Percentiles rank a stretch among this genome's conserved stretches.
Evolutionary conservation across 2,329 filamentous ascomycete genomes (phyloP).

Genomic region (Pleomassaria siparia): DNA sequence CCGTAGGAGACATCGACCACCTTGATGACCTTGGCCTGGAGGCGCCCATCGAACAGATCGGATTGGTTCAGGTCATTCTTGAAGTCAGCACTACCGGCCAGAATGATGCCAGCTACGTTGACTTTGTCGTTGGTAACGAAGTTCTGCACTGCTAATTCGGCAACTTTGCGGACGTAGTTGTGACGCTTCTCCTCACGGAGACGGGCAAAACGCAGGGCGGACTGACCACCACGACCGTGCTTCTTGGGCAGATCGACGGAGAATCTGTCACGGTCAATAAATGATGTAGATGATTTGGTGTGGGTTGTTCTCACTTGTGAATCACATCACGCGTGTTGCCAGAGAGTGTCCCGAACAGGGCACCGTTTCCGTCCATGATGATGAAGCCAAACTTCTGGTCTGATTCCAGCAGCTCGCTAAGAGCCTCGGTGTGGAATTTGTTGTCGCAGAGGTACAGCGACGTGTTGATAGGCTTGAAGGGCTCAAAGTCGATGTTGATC

Average conservation of each 20-base stretch:
- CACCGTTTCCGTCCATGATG: slow-evolving; percentile 99
- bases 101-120: slow-evolving; percentile 92
- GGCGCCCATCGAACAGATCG: slow-evolving; percentile 92
- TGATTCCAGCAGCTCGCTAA: slow-evolving; percentile 95
- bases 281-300: background rate
- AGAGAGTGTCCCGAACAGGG: slow-evolving; percentile 93
- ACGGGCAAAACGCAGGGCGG: slow-evolving; percentile 98
- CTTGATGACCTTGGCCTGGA: slow-evolving; percentile 96
- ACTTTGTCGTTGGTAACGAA: slow-evolving; percentile 99
- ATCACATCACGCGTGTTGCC: slow-evolving; percentile 96
- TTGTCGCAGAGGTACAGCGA: slow-evolving; percentile 99
- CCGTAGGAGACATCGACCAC: slow-evolving; percentile 98
- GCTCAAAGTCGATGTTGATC: slow-evolving; percentile 99
- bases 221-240: slow-evolving; percentile 99
- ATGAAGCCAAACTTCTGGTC: slow-evolving; percentile 99
- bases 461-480: slow-evolving; percentile 99
- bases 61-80: slow-evolving; percentile 99
- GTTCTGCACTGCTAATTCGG: slow-evolving; percentile 96
- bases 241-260: slow-evolving; percentile 99
- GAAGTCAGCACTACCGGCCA: slow-evolving; percentile 98
- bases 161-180: slow-evolving; percentile 99
- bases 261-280: slow-evolving; percentile 52
- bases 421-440: slow-evolving; percentile 98
- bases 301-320: slow-evolving; percentile 66
- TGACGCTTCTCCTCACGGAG: slow-evolving; percentile 99